Conservation (phyloP, 306 rosid genomes). For the Hippophae gyantsensis region DNA sequence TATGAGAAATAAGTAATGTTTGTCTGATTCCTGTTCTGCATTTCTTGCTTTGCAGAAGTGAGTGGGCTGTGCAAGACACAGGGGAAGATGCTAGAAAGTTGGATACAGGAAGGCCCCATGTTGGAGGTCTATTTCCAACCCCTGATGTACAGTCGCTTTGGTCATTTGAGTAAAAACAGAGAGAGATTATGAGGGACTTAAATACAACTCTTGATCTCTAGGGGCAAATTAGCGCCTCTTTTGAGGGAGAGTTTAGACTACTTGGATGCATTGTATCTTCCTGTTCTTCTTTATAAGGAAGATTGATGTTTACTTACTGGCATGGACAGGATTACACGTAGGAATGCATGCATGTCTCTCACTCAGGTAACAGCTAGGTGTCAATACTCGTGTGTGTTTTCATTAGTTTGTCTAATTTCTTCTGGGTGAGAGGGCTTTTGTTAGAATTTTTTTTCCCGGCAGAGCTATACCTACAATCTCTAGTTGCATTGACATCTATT, state of each 20-base stretch:
- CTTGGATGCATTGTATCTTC: slow-evolving; percentile 71
- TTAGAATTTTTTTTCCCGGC: too few species aligned
- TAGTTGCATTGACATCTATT: too few species aligned
- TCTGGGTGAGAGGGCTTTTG: too few species aligned
- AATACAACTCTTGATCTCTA: slow-evolving; percentile 39
- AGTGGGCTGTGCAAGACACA: slow-evolving; percentile 47
- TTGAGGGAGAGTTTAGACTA: slow-evolving; percentile 45
- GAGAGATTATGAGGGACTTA: slow-evolving; percentile 37
- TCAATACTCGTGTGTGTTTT: background rate
- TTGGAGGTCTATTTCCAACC: slow-evolving; percentile 48
- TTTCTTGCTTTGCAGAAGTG: slow-evolving; percentile 50
- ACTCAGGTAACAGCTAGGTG: slow-evolving; percentile 26
- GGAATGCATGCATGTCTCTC: slow-evolving; percentile 34
- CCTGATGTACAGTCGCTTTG: slow-evolving; percentile 87
- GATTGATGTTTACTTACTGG: slow-evolving; percentile 56
- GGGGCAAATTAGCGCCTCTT: slow-evolving; percentile 50
- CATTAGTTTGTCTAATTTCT: too few species aligned
- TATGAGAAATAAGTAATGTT: background rate
- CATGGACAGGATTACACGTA: slow-evolving; percentile 44
- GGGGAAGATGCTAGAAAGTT: slow-evolving; percentile 48
- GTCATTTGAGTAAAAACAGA: slow-evolving; percentile 59
- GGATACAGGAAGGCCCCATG: slow-evolving; percentile 39
- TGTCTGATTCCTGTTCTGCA: slow-evolving; percentile 9
- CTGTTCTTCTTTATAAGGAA: slow-evolving; percentile 51
- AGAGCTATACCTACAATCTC: too few species aligned